Evolutionary conservation across 1,139 yeast species (phyloP), one percentile per base, ranked within the genome.

Genomic region (Suhomyces bokatorum): DNA sequence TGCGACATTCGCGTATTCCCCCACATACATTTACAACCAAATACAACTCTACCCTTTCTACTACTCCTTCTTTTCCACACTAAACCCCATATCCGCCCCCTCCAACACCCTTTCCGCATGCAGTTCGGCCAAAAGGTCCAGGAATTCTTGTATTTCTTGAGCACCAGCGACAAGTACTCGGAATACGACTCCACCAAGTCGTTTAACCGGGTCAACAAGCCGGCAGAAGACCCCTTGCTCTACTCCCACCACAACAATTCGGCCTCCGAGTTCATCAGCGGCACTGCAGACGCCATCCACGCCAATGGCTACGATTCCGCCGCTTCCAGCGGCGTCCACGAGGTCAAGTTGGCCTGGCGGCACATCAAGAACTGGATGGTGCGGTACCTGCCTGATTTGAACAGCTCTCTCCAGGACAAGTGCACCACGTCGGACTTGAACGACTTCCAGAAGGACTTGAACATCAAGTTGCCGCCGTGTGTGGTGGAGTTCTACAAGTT

Each of bases 131-230:
- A 64, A 49, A 61, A 54, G 50, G 40, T 73, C 39, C 75, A 76
- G 57, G 85, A 83, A 62, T 70, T 83, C 56, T 63, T 83, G n/a
- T 85, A 85, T 61, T 78, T 85, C 14, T 64, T 83, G 46, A 78
- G 81, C 42, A 81, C 89, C 6, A 77, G 73, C 47, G 89, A 84
- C 56, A 81, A 84, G 57, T 84, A 84, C 58, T 83, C 89, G 0
- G 89, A 83, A 51, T 84, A 72, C 57, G 79, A 80, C 52, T 73
- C 84, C 7, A 68, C 78, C 32, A 72, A 73, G 50, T 71, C 77
- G 7, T 74, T 74, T 59, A 74, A 74, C 54, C 58, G 79, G 27
- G 53, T 74, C 42, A 72, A 74, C 53, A 70, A 67, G 48, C 77
- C 78, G 4, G 75, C 68, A 27, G 70, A 70, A 46, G 59, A 63